phyloP scores from a whole-genome alignment of 2,329 filamentous ascomycete species.

The Aspergillus vadensis region DNA sequence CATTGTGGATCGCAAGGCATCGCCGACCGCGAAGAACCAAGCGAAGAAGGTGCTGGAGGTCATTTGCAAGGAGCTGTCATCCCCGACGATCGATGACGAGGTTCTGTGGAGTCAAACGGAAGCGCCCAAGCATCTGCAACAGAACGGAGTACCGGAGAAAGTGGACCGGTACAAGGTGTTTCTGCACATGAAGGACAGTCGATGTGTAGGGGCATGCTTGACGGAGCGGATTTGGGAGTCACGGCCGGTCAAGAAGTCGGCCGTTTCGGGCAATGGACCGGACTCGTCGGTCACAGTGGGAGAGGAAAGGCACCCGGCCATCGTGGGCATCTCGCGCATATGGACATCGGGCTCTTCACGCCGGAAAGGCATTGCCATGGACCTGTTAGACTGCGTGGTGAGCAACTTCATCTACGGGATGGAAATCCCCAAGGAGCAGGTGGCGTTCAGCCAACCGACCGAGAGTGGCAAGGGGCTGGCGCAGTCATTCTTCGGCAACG shows the following conservation, averaged over 20 bases:
- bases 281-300: slow-evolving; percentile 51
- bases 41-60: slow-evolving; percentile 62
- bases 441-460: slow-evolving; percentile 69
- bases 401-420: slow-evolving; percentile 59
- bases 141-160: slow-evolving; percentile 38
- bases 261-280: slow-evolving; percentile 22
- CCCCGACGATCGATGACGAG: slow-evolving; percentile 60
- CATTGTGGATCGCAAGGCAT: slow-evolving; percentile 59
- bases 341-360: slow-evolving; percentile 63
- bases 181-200: slow-evolving; percentile 61
- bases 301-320: slow-evolving; percentile 47
- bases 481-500: slow-evolving; percentile 59
- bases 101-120: slow-evolving; percentile 57
- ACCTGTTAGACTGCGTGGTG: slow-evolving; percentile 58
- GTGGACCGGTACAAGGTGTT: slow-evolving; percentile 61
- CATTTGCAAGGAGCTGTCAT: slow-evolving; percentile 63
- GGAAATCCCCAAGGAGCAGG: slow-evolving; percentile 55
- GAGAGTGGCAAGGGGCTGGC: slow-evolving; percentile 61
- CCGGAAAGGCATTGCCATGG: slow-evolving; percentile 59
- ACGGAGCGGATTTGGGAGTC: slow-evolving; percentile 63
- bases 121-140: slow-evolving; percentile 41
- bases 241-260: slow-evolving; percentile 48
- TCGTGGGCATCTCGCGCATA: slow-evolving; percentile 66
- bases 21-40: slow-evolving; percentile 52
- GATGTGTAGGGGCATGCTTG: slow-evolving; percentile 64